Percentiles rank a stretch among this genome's conserved stretches.
phyloP scores from a whole-genome alignment of 2,329 filamentous ascomycete genomes.

The Metarhizium humberi region DNA sequence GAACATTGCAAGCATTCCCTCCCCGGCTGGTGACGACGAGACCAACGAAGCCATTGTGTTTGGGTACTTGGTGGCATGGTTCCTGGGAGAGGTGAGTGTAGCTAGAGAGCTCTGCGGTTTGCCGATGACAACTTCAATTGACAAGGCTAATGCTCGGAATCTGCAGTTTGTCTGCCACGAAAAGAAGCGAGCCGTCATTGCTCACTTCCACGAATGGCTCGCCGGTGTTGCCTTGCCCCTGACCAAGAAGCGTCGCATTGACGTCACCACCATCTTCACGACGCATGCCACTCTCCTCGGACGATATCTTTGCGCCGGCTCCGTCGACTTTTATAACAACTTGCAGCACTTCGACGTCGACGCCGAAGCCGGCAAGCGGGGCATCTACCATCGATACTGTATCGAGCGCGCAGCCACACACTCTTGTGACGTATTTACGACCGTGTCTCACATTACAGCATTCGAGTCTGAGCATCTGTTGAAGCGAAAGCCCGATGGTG shows the following conservation, averaged over 20 bases:
- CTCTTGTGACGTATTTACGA: conserved; percentile 92
- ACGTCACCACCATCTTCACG: conserved; percentile 96
- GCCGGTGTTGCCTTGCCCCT: conserved; percentile 88
- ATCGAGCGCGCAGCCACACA: conserved; percentile 93
- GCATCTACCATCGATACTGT: conserved; percentile 97
- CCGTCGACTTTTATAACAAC: conserved; percentile 99
- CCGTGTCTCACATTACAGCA: conserved; percentile 95
- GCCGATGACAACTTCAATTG: no score
- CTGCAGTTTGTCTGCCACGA: conserved; percentile 84
- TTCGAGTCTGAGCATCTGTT: conserved; percentile 96
- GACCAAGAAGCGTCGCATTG: conserved; percentile 87
- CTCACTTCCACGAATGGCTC: conserved; percentile 98
- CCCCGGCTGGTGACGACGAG: conserved; percentile 82
- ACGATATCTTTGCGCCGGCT: conserved; percentile 92
- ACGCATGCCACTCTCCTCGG: conserved; percentile 94
- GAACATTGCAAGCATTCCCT: conserved; percentile 89
- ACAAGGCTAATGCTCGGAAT: neutral
- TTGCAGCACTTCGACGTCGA: conserved; percentile 95
- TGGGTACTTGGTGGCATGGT: conserved; percentile 96
- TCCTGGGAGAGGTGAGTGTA: conserved; percentile 76
- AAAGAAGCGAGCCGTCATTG: conserved; percentile 84
- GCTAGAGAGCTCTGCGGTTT: no score
- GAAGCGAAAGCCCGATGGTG: conserved; percentile 95
- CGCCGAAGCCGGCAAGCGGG: conserved; percentile 90
- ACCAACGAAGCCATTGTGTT: conserved; percentile 97